Conservation (phyloP, 805 yeast genomes). For the Saturnispora bothae region DNA sequence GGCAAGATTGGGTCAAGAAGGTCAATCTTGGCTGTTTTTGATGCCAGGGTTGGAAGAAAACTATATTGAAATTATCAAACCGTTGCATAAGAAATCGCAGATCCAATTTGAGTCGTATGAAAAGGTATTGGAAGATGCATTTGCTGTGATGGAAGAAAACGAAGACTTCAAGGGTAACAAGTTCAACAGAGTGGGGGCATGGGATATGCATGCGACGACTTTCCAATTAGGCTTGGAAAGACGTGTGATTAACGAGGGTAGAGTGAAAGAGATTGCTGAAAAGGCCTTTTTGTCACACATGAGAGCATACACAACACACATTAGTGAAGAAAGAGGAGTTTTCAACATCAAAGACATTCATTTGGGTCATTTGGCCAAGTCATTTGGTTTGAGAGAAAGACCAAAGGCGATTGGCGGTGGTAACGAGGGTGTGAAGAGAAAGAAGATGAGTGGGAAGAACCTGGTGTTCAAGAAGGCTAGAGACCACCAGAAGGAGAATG, state of each 20-base stretch:
- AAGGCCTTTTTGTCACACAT: constrained; percentile 82
- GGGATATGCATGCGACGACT: constrained; percentile 95
- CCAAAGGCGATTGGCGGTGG: constrained; percentile 58
- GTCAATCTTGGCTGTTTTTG: constrained; percentile 67
- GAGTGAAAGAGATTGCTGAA: constrained; percentile 54
- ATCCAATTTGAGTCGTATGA: constrained; percentile 42
- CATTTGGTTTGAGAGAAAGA: constrained; percentile 89
- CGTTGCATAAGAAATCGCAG: constrained; percentile 40
- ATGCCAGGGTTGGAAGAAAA: constrained; percentile 87
- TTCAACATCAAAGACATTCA: constrained; percentile 80
- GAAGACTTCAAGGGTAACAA: constrained; percentile 19
- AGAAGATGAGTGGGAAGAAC: constrained; percentile 58
- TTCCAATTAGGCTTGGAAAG: constrained; percentile 90
- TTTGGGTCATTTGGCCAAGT: constrained; percentile 91
- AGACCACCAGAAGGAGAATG: constrained; percentile 57
- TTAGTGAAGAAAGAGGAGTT: constrained; percentile 62
- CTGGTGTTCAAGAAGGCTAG: constrained; percentile 71
- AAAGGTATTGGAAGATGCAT: constrained; percentile 24
- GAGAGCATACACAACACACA: constrained; percentile 93
- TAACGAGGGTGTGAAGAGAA: constrained; percentile 27
- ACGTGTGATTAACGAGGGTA: constrained; percentile 64
- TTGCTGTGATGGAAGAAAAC: constrained; percentile 15
- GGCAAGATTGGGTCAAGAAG: constrained; percentile 90
- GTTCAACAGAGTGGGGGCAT: constrained; percentile 30
- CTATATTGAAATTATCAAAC: constrained; percentile 53